Base-by-base conservation (phyloP, 768 basidiomycete species). In the Russula olivacea region DNA sequence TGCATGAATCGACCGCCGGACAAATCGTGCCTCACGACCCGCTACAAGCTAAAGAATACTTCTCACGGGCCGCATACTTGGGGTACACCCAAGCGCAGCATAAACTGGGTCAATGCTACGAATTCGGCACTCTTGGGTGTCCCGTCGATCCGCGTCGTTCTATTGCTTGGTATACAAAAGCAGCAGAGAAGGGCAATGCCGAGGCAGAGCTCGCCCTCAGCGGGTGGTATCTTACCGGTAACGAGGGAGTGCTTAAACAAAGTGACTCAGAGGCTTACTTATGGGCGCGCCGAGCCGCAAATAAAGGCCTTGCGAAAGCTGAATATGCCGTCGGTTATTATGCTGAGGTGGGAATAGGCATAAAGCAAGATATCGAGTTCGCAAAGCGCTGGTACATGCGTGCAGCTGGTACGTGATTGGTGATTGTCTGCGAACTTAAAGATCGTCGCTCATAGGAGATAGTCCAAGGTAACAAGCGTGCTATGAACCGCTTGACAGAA, bases 321-420 rank as follows among this genome's bases (percentile, higher is more conserved):
- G 97, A 99, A 75, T 99, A 98, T 76, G 97, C 97, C 11, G 96
- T 98, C 21, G 97, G 96, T 28, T 97, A 98, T 75, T 99, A 98
- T 73, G 92, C 93, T 0, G 97, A 98, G 74, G 89, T 95, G 12
- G 97, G 95, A 3, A 99, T 99, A 68, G 97, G 97, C 36, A 88
- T 96, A 72, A 96, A 96, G 77, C 90, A 92, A 71, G 96, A 99
- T 70, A 75, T 93, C 51, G 96, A 98, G 64, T 88, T 94, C 73
- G 94, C 97, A 21, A 98, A 96, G 76, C 83, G 90, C 68, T 98
- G 96, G 95, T 99, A 99, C 74, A 97, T 98, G 93, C 85, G 97
- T 48, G 95, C 97, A 40, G 97, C 97, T 69, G 95, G 96, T 98
- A 70, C 78, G 43, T 53, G 15, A 34, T 38, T 30, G 36, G 45